Evolutionary conservation across 108 stramenopile species (phyloP).

Genomic region (Phaeodactylum tricornutum): DNA sequence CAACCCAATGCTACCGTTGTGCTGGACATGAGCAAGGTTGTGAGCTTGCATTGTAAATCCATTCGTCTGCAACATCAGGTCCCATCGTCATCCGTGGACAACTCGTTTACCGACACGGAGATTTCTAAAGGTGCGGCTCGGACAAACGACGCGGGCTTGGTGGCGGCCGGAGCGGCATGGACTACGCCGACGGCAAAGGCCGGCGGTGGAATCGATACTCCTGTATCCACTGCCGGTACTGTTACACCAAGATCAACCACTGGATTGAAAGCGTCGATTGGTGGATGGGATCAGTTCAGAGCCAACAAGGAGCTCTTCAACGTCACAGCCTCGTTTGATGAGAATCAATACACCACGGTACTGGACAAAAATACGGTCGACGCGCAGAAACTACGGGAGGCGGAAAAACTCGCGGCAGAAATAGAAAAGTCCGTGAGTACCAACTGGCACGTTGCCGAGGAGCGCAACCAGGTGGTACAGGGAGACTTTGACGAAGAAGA

Average conservation of each 20-base stretch:
- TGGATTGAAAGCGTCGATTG: conserved; percentile 45
- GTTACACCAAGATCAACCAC: no score
- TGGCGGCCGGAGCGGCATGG: conserved; percentile 75
- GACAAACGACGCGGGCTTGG: conserved; percentile 26
- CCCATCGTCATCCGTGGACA: not conserved
- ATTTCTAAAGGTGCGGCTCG: conserved; percentile 37
- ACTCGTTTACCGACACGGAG: conserved; percentile 36
- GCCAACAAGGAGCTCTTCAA: conserved; percentile 82
- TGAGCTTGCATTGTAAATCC: conserved; percentile 37
- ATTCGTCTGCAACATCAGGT: conserved; percentile 29
- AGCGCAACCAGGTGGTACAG: conserved; percentile 70
- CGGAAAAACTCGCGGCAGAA: conserved; percentile 83
- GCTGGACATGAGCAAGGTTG: conserved; percentile 39
- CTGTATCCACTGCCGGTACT: conserved; percentile 3
- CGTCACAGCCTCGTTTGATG: conserved; percentile 84
- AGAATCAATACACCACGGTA: conserved; percentile 92
- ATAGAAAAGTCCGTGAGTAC: conserved; percentile 69
- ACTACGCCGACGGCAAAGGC: conserved; percentile 17
- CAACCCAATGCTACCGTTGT: conserved; percentile 25
- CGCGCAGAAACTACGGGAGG: conserved; percentile 37
- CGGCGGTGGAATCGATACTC: not conserved
- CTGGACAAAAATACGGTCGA: conserved; percentile 72
- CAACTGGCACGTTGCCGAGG: conserved; percentile 90
- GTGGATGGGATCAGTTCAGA: conserved; percentile 86
- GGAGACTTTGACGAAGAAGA: conserved; percentile 86